Conservation (phyloP, 345 rosid genomes). For the Eucalyptus brandiana region DNA sequence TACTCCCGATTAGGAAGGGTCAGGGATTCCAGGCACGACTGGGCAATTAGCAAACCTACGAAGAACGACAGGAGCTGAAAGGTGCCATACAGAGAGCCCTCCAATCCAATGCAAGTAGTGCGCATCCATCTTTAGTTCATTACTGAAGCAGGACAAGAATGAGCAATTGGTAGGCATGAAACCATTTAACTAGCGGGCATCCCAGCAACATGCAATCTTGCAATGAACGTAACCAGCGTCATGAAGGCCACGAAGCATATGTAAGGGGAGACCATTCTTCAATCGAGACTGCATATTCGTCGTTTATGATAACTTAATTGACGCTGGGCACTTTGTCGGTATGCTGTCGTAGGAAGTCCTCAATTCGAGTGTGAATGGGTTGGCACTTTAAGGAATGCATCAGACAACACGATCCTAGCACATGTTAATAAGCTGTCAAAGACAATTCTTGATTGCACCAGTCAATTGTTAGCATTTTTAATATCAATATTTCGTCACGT, state of each 20-base stretch:
- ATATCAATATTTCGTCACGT: neutral
- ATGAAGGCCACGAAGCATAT: neutral
- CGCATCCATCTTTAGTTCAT: neutral
- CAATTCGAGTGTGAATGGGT: neutral
- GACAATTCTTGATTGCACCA: neutral
- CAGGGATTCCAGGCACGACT: neutral
- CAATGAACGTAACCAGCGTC: neutral
- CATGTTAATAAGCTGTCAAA: neutral
- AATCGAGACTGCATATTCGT: neutral
- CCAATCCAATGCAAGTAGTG: neutral
- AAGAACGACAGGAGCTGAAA: neutral
- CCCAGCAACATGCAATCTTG: neutral
- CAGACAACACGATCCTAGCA: neutral
- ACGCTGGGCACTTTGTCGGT: neutral
- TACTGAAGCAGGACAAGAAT: neutral
- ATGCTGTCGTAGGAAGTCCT: neutral
- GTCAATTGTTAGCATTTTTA: neutral
- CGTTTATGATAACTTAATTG: neutral
- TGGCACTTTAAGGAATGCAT: neutral
- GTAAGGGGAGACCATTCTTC: neutral
- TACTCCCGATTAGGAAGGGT: neutral
- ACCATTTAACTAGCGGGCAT: neutral
- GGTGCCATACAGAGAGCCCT: neutral
- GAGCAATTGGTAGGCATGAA: neutral
- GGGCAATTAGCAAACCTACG: neutral